Conservation (phyloP, 1,139 yeast genomes). For the Geotrichum fermentans region DNA sequence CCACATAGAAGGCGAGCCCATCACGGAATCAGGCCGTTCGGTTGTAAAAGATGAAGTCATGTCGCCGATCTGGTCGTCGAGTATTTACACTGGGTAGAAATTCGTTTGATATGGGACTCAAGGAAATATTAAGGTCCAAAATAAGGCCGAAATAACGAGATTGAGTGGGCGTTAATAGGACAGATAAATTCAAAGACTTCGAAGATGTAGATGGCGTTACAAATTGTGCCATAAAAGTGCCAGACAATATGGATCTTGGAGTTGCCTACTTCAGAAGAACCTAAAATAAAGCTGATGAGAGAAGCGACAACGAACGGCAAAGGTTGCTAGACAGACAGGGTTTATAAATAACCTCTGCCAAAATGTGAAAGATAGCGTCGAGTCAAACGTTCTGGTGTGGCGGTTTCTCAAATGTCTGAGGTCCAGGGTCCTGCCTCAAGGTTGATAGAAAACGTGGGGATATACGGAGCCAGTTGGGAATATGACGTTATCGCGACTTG, state of each 20-base stretch:
- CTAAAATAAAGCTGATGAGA: too few relatives aligned
- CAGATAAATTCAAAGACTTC: not conserved
- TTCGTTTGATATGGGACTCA: not conserved
- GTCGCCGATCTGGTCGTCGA: not conserved
- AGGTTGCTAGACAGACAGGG: too few relatives aligned
- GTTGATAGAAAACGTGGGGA: too few relatives aligned
- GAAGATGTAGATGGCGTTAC: not conserved
- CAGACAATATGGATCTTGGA: not conserved
- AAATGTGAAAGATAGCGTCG: too few relatives aligned
- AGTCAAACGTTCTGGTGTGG: too few relatives aligned
- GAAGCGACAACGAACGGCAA: too few relatives aligned
- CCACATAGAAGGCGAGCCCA: not conserved
- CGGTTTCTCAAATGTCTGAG: too few relatives aligned
- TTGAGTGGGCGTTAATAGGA: not conserved
- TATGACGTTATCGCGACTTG: not conserved
- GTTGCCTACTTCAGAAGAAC: too few relatives aligned
- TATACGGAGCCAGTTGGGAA: not conserved
- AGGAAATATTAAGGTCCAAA: too few relatives aligned
- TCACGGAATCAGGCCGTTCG: not conserved
- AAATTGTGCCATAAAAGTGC: not conserved
- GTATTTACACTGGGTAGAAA: not conserved
- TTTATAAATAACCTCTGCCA: too few relatives aligned
- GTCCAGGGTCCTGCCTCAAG: too few relatives aligned
- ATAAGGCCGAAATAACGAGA: not conserved
- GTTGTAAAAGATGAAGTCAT: slow-evolving; percentile 1